These are phyloP conservation scores for Parietaria judaica DNA, from an alignment of 306 rosid species.

Conservation along the genomic window DNA sequence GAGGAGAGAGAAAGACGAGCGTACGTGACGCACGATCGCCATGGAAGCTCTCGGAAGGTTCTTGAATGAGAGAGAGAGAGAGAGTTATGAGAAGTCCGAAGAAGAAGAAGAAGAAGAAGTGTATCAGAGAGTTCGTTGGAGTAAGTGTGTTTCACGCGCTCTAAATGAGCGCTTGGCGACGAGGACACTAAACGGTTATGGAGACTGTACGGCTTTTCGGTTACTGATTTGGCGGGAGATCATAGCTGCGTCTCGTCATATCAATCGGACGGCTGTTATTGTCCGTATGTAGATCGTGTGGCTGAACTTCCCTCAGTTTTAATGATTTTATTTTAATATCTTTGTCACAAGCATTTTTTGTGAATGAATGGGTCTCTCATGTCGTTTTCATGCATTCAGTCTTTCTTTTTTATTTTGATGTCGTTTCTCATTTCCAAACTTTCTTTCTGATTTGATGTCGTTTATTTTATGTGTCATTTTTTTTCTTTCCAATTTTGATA, in stretches of 20 bases:
- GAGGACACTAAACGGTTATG: not conserved
- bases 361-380: no score
- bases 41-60: not conserved
- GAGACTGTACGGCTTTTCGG: not conserved
- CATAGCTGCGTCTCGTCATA: not conserved
- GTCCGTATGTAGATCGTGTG: not conserved
- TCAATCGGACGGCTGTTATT: not conserved
- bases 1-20: conserved; percentile 10
- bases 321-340: no score
- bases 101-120: not conserved
- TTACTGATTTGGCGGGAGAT: not conserved
- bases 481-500: no score
- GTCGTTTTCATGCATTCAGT: no score
- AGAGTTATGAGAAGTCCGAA: not conserved
- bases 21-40: not conserved
- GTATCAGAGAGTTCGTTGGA: not conserved
- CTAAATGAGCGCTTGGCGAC: not conserved
- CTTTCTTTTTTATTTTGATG: no score
- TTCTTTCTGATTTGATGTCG: no score
- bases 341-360: no score
- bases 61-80: not conserved
- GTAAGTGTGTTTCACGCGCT: not conserved
- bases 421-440: no score
- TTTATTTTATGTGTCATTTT: no score
- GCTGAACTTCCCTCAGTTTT: no score